Conservation (phyloP, 768 basidiomycete species). For the Boletus fagicola region DNA sequence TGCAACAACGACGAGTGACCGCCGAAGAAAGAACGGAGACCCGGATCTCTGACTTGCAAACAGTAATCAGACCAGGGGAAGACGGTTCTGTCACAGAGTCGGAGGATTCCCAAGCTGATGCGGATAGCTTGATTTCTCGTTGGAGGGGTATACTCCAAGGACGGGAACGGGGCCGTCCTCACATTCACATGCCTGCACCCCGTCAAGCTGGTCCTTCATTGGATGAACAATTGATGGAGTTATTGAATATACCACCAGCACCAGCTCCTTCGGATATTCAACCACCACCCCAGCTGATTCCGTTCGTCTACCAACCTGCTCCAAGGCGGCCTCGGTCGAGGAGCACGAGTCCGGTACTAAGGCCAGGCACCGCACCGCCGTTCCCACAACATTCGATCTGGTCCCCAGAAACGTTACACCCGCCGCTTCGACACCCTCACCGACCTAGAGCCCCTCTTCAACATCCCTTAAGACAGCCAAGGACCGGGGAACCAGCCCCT, state of each 20-base stretch:
- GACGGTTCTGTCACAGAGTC: conserved; percentile 34
- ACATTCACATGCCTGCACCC: conserved; percentile 47
- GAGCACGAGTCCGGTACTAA: conserved; percentile 40
- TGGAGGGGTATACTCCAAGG: conserved; percentile 28
- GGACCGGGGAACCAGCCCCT: not conserved
- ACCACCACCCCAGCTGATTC: conserved; percentile 51
- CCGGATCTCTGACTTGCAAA: conserved; percentile 20
- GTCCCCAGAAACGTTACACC: conserved; percentile 21
- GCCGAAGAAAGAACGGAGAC: conserved; percentile 16
- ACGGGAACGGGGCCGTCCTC: conserved; percentile 26
- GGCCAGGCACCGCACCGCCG: conserved; percentile 27
- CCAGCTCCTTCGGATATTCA: conserved; percentile 41
- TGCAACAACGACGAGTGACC: not conserved
- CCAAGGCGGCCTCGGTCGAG: conserved; percentile 39
- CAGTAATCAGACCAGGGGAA: not conserved
- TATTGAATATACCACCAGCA: conserved; percentile 49
- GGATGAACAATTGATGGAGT: conserved; percentile 58
- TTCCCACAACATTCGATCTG: conserved; percentile 24
- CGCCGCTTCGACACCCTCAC: conserved; percentile 7
- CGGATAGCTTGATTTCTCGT: conserved; percentile 27
- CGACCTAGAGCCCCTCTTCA: conserved; percentile 9
- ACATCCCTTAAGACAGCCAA: not conserved
- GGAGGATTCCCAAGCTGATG: conserved; percentile 26
- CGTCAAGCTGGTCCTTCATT: conserved; percentile 48
- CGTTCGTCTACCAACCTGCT: conserved; percentile 53